Evolutionary conservation across 2,329 filamentous ascomycete species (phyloP), one percentile per base, ranked within the genome.

Genomic region (Arthrobotrys entomopaga): DNA sequence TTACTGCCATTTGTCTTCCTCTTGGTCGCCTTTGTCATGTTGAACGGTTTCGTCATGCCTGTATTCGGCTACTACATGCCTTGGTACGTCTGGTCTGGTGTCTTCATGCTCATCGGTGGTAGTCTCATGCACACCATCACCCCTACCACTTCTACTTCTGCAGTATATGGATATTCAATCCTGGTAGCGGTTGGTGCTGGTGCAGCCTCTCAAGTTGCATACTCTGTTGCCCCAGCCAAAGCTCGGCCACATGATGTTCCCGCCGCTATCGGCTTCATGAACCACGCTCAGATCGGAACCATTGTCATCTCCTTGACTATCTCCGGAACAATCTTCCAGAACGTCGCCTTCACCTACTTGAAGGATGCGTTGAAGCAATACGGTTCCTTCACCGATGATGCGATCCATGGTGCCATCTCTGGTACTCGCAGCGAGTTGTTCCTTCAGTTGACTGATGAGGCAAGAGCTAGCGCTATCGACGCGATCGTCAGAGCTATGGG

Each of bases 101-200:
- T 81, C 8, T 71, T 84, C 2, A 77, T 80, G 13, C 67, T 81
- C 1, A 76, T 80, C 3, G 83, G 64, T 46, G 66, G 77, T 4
- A 76, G 70, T 2, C 73, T 77, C 8, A 77, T 80, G 73, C 77
- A 79, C 52, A 78, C 79, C 1, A 77, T 81, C 59, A 64, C 77
- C 0, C 65, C 63, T 1, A 69, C 58, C 29, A 81, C 80, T 0
- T 75, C 74, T 1, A 77, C 77, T 0, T 74, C 78, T 4, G 64
- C 76, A 2, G 79, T 82, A 1, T 82, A 82, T 57, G 81, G 81
- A 1, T 82, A 80, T 69, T 78, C 76, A 1, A 78, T 84, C 11
- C 72, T 86, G 2, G 67, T 84, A 0, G 84, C 81, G 0, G 75
- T 82, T 6, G 83, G 84, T 0, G 78, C 79, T 0, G 84, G 83